A percentile compares a stretch with the other conserved stretches of the same genome.
Evolutionary conservation across 768 basidiomycete species (phyloP).

Genomic region (Chalciporus sphaerocephalus): DNA sequence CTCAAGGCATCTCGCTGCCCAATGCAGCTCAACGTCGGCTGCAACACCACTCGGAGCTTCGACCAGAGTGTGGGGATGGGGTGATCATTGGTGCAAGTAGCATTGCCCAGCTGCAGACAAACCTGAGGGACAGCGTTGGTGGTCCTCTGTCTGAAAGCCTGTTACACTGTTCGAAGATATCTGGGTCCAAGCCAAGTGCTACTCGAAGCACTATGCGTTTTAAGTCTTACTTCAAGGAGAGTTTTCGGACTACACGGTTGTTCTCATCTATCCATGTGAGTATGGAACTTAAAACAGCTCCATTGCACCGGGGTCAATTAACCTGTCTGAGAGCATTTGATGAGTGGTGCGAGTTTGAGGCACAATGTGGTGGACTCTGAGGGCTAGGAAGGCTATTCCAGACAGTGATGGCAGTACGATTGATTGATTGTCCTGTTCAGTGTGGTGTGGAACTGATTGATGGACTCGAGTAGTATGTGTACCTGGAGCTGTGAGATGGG

Average conservation of each 20-base stretch:
- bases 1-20: background rate
- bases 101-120: slow-evolving; percentile 30
- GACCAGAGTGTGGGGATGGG: slow-evolving; percentile 9
- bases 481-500: slow-evolving; percentile 1
- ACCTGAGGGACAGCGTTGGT: background rate
- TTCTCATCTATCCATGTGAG: no score
- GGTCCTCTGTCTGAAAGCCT: background rate
- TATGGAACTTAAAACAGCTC: background rate
- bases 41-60: slow-evolving; percentile 2
- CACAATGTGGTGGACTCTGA: background rate
- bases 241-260: no score
- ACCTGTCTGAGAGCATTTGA: background rate
- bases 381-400: background rate
- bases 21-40: slow-evolving; percentile 4
- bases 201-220: no score
- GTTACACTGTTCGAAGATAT: background rate
- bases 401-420: background rate
- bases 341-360: background rate
- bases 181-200: background rate
- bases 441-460: background rate
- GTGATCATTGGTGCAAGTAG: slow-evolving; percentile 37
- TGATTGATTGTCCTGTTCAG: background rate
- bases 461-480: background rate
- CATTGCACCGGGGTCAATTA: background rate
- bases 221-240: no score